Evolutionary conservation across 352 stramenopile species (phyloP).

Genomic region (Phytophthora citrophthora): DNA sequence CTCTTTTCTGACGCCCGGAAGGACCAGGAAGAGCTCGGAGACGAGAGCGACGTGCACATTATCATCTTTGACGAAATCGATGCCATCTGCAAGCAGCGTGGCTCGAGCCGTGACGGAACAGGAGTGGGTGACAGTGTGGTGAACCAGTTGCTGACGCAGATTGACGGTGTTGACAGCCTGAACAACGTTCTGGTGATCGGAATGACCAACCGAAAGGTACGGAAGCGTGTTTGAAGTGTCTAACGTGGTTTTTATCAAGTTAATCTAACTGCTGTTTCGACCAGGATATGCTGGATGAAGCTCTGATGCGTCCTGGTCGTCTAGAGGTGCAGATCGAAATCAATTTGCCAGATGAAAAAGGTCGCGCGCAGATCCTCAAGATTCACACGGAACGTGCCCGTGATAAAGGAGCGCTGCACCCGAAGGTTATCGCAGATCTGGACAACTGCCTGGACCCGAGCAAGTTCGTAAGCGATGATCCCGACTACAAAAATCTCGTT

Average conservation of each 20-base stretch:
- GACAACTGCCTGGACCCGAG: conserved; percentile 74
- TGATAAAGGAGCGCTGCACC: conserved; percentile 75
- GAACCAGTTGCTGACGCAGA: conserved; percentile 99
- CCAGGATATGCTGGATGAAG: conserved; percentile 94
- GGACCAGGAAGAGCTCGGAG: conserved; percentile 91
- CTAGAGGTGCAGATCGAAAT: conserved; percentile 99
- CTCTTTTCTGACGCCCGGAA: conserved; percentile 96
- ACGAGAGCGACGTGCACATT: conserved; percentile 98
- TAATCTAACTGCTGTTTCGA: conserved; percentile 3
- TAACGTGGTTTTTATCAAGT: too few relatives aligned
- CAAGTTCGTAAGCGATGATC: conserved; percentile 68
- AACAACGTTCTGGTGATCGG: conserved; percentile 99
- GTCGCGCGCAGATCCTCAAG: conserved; percentile 97
- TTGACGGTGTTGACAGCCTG: conserved; percentile 99
- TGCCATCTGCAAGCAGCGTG: conserved; percentile 98
- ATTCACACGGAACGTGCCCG: conserved; percentile 96
- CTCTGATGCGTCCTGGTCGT: conserved; percentile 97
- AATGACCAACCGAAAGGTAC: conserved; percentile 99
- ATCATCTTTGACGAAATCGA: conserved; percentile 99
- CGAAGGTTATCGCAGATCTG: conserved; percentile 77
- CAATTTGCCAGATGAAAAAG: conserved; percentile 95
- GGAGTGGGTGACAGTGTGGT: conserved; percentile 98
- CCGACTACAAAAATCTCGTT: conserved; percentile 91
- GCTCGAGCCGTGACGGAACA: conserved; percentile 92
- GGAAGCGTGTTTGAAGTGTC: background rate